Evolutionary conservation across 2,329 filamentous ascomycete species (phyloP), one percentile per base, ranked within the genome.

Genomic region (Aulographum hederae): DNA sequence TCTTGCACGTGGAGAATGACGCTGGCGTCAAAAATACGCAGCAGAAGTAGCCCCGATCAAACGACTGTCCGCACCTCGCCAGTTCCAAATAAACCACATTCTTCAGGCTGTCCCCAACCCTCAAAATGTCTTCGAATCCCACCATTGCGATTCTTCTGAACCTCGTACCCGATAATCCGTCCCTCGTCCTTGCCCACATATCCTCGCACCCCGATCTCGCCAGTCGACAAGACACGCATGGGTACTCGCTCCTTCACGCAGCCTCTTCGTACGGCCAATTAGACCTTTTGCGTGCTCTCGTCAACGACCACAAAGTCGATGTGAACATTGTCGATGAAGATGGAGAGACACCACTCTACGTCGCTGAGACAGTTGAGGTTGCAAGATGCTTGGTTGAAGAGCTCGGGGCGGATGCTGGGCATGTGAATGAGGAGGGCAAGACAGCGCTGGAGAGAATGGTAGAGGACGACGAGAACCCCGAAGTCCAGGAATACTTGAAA

Each of bases 231-330:
- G 89, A 98, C 53, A 73, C 78, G 37, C 78, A 94, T 47, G 89
- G 89, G 45, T 98, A 98, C 60, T 92, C 84, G 29, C 71, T 95
- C 17, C 61, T 95, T 30, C 89, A 98, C 54, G 89, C 89, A 32
- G 82, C 86, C 12, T 76, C 81, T 13, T 94, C 85, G 42, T 98
- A 95, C 64, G 78, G 77, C 49, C 85, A 95, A 49, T 58, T 81
- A 21, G 69, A 78, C 34, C 72, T 98, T 12, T 66, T 94, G 12
- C 75, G 78, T 37, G 55, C 70, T 1, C 66, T 98, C 4, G 63
- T 93, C 18, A 62, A 62, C 29, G 79, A 86, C 20, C 81, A 85
- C 54, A 57, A 72, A 10, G 85, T 86, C 16, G 62, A 85, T 37
- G 69, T 84, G 30, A 76, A 94, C 49, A 60, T 94, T 32, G 69